phyloP scores from a whole-genome alignment of 202 grass and related monocot genomes.

The Sporobolus alterniflorus region DNA sequence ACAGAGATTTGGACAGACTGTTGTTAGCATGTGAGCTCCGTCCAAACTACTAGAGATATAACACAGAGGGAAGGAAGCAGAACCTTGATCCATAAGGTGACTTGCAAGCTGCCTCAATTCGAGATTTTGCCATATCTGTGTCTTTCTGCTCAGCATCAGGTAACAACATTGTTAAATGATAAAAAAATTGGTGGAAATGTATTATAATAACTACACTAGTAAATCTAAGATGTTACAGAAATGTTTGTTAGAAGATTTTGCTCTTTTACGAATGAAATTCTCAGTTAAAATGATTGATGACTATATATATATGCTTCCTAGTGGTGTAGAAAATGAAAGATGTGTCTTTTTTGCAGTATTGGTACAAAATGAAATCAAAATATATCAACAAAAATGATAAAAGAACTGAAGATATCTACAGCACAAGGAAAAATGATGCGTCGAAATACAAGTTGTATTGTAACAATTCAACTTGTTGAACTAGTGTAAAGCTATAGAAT shows the following conservation, averaged over 20 bases:
- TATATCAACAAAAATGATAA: background rate
- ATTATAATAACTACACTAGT: background rate
- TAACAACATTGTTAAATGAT: background rate
- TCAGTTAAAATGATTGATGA: background rate
- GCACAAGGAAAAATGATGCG: too few species aligned
- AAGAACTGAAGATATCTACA: background rate
- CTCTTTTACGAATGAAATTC: background rate
- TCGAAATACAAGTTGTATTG: background rate
- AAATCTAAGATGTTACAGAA: background rate
- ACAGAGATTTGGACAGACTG: slow-evolving; percentile 3
- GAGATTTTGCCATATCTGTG: slow-evolving; percentile 58
- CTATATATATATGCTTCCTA: background rate
- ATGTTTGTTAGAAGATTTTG: background rate
- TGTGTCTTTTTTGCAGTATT: background rate
- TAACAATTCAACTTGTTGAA: background rate
- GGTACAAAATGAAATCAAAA: background rate
- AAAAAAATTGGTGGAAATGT: background rate
- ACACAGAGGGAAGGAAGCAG: background rate
- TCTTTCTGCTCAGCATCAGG: slow-evolving; percentile 53
- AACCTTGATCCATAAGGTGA: slow-evolving; percentile 92
- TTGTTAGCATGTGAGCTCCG: slow-evolving; percentile 14
- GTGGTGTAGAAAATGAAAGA: background rate
- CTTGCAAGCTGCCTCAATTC: slow-evolving; percentile 80
- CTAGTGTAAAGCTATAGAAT: background rate
- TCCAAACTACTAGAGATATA: background rate